Base-by-base conservation (phyloP, 176 grass and related monocot genomes). In the Areca catechu region DNA sequence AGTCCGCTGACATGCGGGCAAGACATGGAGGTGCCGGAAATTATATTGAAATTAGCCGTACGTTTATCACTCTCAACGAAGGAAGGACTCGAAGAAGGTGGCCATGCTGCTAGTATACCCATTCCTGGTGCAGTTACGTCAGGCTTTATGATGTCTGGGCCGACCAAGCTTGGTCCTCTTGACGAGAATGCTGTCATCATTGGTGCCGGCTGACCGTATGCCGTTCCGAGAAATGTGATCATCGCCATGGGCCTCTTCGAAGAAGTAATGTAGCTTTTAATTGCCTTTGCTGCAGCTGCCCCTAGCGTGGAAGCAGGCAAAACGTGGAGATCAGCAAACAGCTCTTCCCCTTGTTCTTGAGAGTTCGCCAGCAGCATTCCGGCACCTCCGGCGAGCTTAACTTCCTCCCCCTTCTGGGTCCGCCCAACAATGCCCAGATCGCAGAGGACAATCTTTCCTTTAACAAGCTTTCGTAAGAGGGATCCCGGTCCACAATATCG, bases 11-110 rank as follows among this genome's bases (percentile, higher is more conserved):
- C 49, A 7, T 72, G 70, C 3, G 70, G 70, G 24, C 57, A 61
- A 1, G 70, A 53, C 70, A 72, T 72, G 15, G 70, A 72, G 15
- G 70, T 72, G 27, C 70, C 70, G 57, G 70, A 72, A 48, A 54
- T 47, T 12, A 72, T 72, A 25, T 54, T 72, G 50, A 72, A 72
- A 23, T 62, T 5, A 7, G 16, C 24, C 24, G 58, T 29, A 19
- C 70, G 21, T 54, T 2, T 25, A 22, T 67, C 65, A 51, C 51
- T 67, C 10, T 67, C 51, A n/a, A 67, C 7, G 6, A 16, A n/a
- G 17, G 65, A 55, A 21, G 51, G 65, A 15, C 65, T 67, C 51
- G 16, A 0, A 3, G 25, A 7, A 29, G 58, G 15, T 2, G 70
- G 23, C 70, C 70, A 72, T 14, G 58, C 70, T 5, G 70, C 70